Evolutionary conservation across 495 filamentous ascomycete genomes (phyloP).

Genomic region (Penicillium taxi): DNA sequence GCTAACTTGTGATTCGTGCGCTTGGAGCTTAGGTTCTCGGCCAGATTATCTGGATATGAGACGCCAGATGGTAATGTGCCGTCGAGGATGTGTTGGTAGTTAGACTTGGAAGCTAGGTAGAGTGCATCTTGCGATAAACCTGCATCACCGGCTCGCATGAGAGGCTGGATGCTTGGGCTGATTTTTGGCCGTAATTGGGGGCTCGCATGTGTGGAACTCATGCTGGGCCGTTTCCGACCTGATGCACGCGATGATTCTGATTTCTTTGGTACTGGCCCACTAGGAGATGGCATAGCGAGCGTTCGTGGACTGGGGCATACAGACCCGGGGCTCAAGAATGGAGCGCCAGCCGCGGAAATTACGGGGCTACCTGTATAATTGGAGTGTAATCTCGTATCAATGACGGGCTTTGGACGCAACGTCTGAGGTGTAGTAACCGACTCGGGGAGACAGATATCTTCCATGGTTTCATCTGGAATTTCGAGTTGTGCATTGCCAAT

Average conservation of each 20-base stretch:
- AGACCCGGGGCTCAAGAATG: constrained; percentile 27
- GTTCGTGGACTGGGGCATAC: constrained; percentile 32
- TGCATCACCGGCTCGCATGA: constrained; percentile 65
- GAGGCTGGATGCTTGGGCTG: constrained; percentile 86
- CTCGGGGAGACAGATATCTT: constrained; percentile 59
- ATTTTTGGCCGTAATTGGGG: constrained; percentile 88
- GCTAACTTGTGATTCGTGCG: constrained; percentile 97
- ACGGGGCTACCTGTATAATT: constrained; percentile 20
- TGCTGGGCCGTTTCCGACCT: constrained; percentile 60
- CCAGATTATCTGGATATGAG: constrained; percentile 81
- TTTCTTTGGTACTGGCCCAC: constrained; percentile 33
- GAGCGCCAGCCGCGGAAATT: constrained; percentile 25
- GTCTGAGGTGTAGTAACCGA: constrained; percentile 36
- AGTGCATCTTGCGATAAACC: constrained; percentile 61
- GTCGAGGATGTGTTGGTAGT: constrained; percentile 96
- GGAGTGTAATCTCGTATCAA: constrained; percentile 35
- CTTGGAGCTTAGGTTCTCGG: constrained; percentile 90
- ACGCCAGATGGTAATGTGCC: constrained; percentile 85
- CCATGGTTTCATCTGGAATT: constrained; percentile 52
- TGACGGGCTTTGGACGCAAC: constrained; percentile 32
- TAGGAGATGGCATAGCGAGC: constrained; percentile 37
- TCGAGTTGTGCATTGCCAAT: constrained; percentile 27
- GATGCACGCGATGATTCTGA: constrained; percentile 30
- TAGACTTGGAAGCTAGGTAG: constrained; percentile 85
- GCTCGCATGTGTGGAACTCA: constrained; percentile 66